Percentiles rank a stretch among this genome's conserved stretches.
phyloP scores from a whole-genome alignment of 805 yeast genomes.

The Kuraishia ogatae region DNA sequence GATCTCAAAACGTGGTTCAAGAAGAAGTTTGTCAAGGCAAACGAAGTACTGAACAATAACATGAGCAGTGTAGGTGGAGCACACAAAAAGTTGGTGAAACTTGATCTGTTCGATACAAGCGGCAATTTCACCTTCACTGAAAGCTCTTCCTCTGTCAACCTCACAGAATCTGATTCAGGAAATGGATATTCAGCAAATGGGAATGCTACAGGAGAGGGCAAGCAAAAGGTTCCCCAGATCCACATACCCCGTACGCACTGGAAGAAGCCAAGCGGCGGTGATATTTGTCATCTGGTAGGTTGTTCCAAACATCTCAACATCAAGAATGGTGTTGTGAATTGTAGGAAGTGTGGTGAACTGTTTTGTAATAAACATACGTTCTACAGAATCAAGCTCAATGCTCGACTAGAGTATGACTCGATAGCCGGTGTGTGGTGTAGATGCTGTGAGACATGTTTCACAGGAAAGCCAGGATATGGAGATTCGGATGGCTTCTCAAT shows the following conservation, averaged over 20 bases:
- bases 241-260: constrained; percentile 40
- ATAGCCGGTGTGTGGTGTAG: constrained; percentile 55
- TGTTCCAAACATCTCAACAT: constrained; percentile 38
- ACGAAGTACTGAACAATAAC: constrained; percentile 19
- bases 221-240: not conserved
- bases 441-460: constrained; percentile 60
- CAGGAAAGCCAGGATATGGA: constrained; percentile 41
- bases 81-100: constrained; percentile 29
- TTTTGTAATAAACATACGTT: constrained; percentile 60
- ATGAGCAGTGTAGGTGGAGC: constrained; percentile 3
- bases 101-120: constrained; percentile 41
- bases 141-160: constrained; percentile 4
- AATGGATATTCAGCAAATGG: not conserved
- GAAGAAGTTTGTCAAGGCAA: constrained; percentile 29
- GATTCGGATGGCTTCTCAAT: constrained; percentile 29
- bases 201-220: not conserved
- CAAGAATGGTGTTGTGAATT: constrained; percentile 54
- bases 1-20: constrained; percentile 34
- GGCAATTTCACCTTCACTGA: constrained; percentile 9
- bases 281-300: constrained; percentile 27
- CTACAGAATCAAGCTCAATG: constrained; percentile 41
- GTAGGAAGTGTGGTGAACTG: constrained; percentile 69
- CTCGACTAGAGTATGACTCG: constrained; percentile 37
- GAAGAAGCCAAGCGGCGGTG: constrained; percentile 39
- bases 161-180: not conserved